A percentile compares a stretch with the other conserved stretches of the same genome.
phyloP scores from a whole-genome alignment of 768 basidiomycete species.

The Agaricus subrufescens region DNA sequence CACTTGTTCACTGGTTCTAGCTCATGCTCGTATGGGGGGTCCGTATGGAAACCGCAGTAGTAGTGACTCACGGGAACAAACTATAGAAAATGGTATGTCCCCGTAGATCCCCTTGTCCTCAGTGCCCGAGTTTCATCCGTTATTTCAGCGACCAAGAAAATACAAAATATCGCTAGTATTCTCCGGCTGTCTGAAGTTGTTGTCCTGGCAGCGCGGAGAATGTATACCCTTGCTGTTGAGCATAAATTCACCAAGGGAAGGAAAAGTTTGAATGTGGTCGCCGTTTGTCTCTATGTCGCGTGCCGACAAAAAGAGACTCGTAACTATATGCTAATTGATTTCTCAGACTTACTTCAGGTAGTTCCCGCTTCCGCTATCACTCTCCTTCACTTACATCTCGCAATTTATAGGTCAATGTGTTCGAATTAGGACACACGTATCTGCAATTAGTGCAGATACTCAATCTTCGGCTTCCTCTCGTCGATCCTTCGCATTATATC shows the following conservation, averaged over 20 bases:
- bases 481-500: slow-evolving; percentile 97
- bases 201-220: slow-evolving; percentile 73
- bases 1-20: slow-evolving; percentile 29
- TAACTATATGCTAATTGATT: slow-evolving; percentile 98
- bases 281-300: slow-evolving; percentile 92
- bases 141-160: slow-evolving; percentile 68
- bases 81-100: slow-evolving; percentile 77
- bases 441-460: slow-evolving; percentile 89
- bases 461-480: slow-evolving; percentile 77
- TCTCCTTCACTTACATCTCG: not conserved
- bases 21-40: slow-evolving; percentile 77
- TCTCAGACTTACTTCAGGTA: slow-evolving; percentile 92
- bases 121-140: slow-evolving; percentile 3
- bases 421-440: slow-evolving; percentile 94
- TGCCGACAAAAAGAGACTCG: slow-evolving; percentile 88
- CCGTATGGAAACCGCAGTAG: slow-evolving; percentile 78
- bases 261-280: slow-evolving; percentile 88
- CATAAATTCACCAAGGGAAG: slow-evolving; percentile 94
- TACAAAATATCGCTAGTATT: slow-evolving; percentile 76
- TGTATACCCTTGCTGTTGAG: slow-evolving; percentile 92
- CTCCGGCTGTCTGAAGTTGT: slow-evolving; percentile 78
- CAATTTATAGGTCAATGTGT: slow-evolving; percentile 80
- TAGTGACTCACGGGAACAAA: slow-evolving; percentile 84
- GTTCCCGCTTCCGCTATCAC: slow-evolving; percentile 5
- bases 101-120: not conserved